Percentiles rank a stretch among this genome's conserved stretches.
Conservation (phyloP, 2,329 filamentous ascomycete genomes). For the Tolypocladium ophioglossoides region DNA sequence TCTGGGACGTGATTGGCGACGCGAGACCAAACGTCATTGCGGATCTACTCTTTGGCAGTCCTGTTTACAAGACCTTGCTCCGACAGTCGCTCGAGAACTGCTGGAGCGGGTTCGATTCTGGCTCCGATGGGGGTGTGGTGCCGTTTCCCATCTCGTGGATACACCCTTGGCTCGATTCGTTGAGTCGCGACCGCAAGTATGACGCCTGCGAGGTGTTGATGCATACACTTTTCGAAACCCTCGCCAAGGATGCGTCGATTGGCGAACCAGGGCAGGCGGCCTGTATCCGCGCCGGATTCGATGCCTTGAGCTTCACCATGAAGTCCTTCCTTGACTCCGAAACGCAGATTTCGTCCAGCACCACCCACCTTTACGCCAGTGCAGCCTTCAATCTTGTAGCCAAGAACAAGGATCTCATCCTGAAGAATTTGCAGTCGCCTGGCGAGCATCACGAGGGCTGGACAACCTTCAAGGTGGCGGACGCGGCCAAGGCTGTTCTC, state of each 20-base stretch:
- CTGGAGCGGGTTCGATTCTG: conserved; percentile 29
- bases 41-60: conserved; percentile 73
- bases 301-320: conserved; percentile 45
- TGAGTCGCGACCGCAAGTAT: conserved; percentile 64
- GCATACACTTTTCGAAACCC: conserved; percentile 59
- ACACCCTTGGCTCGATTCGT: conserved; percentile 63
- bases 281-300: conserved; percentile 55
- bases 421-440: conserved; percentile 22
- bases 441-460: conserved; percentile 20
- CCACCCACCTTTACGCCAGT: conserved; percentile 51
- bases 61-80: conserved; percentile 52
- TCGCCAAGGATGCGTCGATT: conserved; percentile 43
- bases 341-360: conserved; percentile 33
- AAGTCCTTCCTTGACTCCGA: conserved; percentile 41
- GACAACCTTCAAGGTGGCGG: conserved; percentile 27
- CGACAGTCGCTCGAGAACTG: conserved; percentile 43
- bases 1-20: conserved; percentile 81
- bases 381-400: conserved; percentile 55
- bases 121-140: conserved; percentile 29
- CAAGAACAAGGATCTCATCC: conserved; percentile 50
- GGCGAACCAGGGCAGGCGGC: conserved; percentile 47
- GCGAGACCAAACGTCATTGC: conserved; percentile 71
- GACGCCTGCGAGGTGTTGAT: conserved; percentile 74
- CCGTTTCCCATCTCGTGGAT: conserved; percentile 71
- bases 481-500: conserved; percentile 35